Evolutionary conservation across 73 alveolate species (phyloP), one percentile per base, ranked within the genome.

Genomic region (Breviolum minutum): DNA sequence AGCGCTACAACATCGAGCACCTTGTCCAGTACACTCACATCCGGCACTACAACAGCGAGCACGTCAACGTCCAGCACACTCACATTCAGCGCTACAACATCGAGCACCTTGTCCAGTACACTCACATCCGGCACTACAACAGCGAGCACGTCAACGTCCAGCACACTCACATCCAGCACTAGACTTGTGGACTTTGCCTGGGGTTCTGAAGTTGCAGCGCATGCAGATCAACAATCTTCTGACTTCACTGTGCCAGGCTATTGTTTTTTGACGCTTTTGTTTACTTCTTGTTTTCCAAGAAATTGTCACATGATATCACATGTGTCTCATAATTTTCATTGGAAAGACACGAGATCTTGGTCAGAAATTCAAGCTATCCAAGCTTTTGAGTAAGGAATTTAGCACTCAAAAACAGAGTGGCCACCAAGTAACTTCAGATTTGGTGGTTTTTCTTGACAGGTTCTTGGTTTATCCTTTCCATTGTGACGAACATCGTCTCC

Each of bases 161-260:
- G 40, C 16, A 17, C 29, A 17, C 8, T 9, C 7, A 70, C 80
- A 17, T 70, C 80, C 80, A 70, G 17, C 29, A 17, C 16, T 17
- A 11, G 8, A 30, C 9, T 26, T 30, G 29, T 8, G 8, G 29
- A 26, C 80, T 8, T 9, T 17, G 29, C 16, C 8, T 11, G 17
- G 9, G 7, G 40, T 6, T 70, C 80, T 70, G 22, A 26, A 8
- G 17, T 30, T 70, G 7, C 80, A 6, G 9, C 29, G 30, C 32
- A 14, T 40, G 69, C 71, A 82, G 71, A 30, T 32, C 64, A 40
- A 48, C 71, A 40, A 10, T 40, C 90, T 60, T 30, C 90, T 11
- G 90, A 70, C 70, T 82, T 82, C 90, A 40, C 90, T 60, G 90
- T 82, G 69, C 69, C 90, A 74, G 84, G 84, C 84, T 5, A 22